Conservation (phyloP, 169 alveolate species). For the Eimeria acervulina region DNA sequence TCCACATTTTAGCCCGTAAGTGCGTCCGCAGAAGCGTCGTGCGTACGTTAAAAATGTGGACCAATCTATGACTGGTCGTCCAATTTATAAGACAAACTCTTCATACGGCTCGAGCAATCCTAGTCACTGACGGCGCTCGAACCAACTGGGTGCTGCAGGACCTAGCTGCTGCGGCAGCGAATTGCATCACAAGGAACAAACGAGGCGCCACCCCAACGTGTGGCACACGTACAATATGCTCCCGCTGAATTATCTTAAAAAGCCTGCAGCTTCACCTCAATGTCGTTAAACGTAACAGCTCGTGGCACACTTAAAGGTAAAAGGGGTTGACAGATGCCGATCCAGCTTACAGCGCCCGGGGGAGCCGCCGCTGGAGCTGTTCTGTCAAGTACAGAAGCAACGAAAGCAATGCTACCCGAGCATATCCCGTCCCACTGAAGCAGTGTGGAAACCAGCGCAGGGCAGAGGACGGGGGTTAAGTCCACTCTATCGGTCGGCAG, state of each 20-base stretch:
- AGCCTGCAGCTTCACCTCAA: neutral
- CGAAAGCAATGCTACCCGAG: neutral
- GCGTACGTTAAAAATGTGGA: too few species aligned
- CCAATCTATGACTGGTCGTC: too few species aligned
- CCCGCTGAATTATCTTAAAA: too few species aligned
- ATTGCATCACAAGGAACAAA: neutral
- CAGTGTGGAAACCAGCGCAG: neutral
- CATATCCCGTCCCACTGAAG: neutral
- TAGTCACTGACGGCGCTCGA: neutral
- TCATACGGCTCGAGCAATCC: neutral
- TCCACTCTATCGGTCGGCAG: neutral
- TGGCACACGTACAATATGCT: neutral
- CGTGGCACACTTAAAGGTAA: slow-evolving; percentile 17
- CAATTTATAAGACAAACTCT: too few species aligned
- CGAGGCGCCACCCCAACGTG: neutral
- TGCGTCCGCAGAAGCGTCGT: too few species aligned
- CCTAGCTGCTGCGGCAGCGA: neutral
- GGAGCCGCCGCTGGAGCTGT: slow-evolving; percentile 21
- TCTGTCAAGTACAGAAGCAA: neutral
- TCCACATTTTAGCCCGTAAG: too few species aligned
- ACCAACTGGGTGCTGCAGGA: neutral
- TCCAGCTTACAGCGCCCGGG: neutral
- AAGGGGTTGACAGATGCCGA: neutral
- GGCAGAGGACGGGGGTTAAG: neutral
- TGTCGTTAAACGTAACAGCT: neutral